phyloP scores from a whole-genome alignment of 257 asterid genomes.

The Solanum tarapatanum region DNA sequence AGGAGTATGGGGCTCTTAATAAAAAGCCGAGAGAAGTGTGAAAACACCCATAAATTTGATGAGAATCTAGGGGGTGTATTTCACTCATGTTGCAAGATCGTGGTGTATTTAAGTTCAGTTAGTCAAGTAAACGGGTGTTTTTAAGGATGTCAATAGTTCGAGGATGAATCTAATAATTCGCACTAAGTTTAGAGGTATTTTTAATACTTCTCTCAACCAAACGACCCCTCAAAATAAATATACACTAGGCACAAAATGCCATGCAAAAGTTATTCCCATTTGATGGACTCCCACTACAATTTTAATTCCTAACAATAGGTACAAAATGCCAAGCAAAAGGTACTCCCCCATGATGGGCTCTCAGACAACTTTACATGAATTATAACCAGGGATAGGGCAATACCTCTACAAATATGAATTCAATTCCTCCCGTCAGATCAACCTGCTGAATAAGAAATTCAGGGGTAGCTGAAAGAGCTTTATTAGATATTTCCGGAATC shows the following conservation, averaged over 20 bases:
- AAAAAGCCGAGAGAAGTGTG: not conserved
- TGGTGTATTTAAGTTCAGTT: not conserved
- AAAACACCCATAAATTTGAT: not conserved
- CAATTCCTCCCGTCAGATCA: constrained; percentile 93
- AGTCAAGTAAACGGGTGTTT: not conserved
- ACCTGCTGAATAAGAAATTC: constrained; percentile 72
- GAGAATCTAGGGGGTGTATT: not conserved
- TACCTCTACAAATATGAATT: constrained; percentile 90
- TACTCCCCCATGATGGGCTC: not conserved
- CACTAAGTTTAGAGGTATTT: not conserved
- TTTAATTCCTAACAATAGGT: not conserved
- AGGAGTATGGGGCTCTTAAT: not conserved
- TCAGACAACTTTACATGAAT: not conserved
- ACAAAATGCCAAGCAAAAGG: not conserved
- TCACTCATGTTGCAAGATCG: not conserved
- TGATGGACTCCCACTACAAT: not conserved
- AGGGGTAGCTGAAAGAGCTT: constrained; percentile 55
- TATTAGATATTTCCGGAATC: constrained; percentile 54
- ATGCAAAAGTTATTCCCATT: not conserved
- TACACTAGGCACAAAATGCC: not conserved
- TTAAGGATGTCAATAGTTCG: not conserved
- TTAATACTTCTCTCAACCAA: not conserved
- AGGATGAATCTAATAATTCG: not conserved
- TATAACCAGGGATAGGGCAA: constrained; percentile 4
- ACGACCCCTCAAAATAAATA: not conserved